Evolutionary conservation across 2,329 filamentous ascomycete species (phyloP).

Genomic region (Didymosphaeria variabile): DNA sequence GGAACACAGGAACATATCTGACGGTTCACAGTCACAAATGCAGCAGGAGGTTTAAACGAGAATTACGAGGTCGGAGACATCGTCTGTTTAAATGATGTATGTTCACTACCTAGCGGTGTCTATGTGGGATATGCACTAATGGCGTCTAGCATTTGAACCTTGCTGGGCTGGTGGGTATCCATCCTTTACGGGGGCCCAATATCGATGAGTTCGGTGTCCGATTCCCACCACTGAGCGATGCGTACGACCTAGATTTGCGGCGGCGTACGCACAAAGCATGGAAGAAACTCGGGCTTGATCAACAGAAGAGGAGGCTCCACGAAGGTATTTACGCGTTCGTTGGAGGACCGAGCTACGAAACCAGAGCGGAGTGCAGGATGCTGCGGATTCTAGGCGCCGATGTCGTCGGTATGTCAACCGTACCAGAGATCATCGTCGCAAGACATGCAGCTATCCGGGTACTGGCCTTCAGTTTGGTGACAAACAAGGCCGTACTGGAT

Average conservation of each 20-base stretch:
- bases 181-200: constrained; percentile 71
- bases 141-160: constrained; percentile 67
- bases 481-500: constrained; percentile 69
- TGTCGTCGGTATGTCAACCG: constrained; percentile 75
- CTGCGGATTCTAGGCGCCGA: constrained; percentile 69
- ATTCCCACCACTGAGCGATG: constrained; percentile 71
- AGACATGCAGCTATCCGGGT: constrained; percentile 71
- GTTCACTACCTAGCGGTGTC: constrained; percentile 23
- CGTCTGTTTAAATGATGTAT: constrained; percentile 70
- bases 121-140: constrained; percentile 19
- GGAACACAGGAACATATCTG: constrained; percentile 19
- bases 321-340: constrained; percentile 74
- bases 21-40: constrained; percentile 66
- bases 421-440: constrained; percentile 73
- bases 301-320: constrained; percentile 63
- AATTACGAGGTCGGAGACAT: constrained; percentile 72
- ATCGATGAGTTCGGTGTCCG: constrained; percentile 68
- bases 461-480: constrained; percentile 72
- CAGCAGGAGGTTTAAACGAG: constrained; percentile 71
- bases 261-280: constrained; percentile 66
- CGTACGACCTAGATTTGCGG: constrained; percentile 70
- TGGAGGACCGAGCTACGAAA: constrained; percentile 71
- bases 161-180: constrained; percentile 67
- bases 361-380: constrained; percentile 71
- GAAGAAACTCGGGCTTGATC: constrained; percentile 58